Percentiles rank a stretch among this genome's conserved stretches.
phyloP scores from a whole-genome alignment of 495 filamentous ascomycete genomes.

The Apodospora peruviana region DNA sequence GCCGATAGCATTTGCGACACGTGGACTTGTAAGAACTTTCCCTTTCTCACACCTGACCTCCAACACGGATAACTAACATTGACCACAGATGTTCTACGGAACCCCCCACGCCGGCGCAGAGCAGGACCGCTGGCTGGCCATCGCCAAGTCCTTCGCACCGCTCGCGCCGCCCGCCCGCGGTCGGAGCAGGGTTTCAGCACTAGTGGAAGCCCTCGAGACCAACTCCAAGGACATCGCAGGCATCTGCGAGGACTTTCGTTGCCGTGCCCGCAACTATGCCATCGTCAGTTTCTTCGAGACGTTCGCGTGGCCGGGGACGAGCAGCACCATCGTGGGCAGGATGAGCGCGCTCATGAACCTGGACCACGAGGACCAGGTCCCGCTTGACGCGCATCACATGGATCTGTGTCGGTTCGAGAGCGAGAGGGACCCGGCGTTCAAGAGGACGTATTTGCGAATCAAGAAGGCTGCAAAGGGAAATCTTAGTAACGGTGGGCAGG shows the following conservation, averaged over 20 bases:
- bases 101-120: constrained; percentile 10
- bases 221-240: neutral
- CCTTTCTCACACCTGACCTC: neutral
- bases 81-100: constrained; percentile 13
- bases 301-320: constrained; percentile 1
- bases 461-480: neutral
- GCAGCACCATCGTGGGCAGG: constrained; percentile 8
- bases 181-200: neutral
- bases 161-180: neutral
- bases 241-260: constrained; percentile 6
- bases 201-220: constrained; percentile 1
- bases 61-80: too few species aligned
- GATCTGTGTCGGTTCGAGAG: constrained; percentile 2
- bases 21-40: constrained; percentile 6
- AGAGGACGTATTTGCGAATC: neutral
- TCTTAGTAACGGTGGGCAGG: too few species aligned
- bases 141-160: constrained; percentile 6
- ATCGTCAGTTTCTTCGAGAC: constrained; percentile 11
- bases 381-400: neutral
- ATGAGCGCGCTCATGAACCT: constrained; percentile 1
- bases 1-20: constrained; percentile 1
- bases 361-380: neutral
- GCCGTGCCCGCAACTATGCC: neutral
- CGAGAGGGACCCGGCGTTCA: neutral
- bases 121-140: constrained; percentile 1